Conservation (phyloP, 768 basidiomycete species). For the Leccinum variicolor region DNA sequence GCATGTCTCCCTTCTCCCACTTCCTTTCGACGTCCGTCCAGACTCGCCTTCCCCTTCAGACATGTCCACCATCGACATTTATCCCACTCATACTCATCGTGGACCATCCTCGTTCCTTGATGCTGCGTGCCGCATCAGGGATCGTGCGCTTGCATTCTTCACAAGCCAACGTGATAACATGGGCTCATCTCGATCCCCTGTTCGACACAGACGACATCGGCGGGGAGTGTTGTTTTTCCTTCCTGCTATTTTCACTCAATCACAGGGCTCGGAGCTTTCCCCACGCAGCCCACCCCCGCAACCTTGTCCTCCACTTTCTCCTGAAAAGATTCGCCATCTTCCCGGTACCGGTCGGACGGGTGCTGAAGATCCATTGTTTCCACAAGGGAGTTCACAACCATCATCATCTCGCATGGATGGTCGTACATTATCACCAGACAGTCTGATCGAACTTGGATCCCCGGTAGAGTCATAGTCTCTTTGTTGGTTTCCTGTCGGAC, state of each 20-base stretch:
- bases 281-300: constrained; percentile 32
- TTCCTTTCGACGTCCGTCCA: constrained; percentile 58
- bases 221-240: constrained; percentile 77
- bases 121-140: constrained; percentile 53
- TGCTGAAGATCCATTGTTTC: constrained; percentile 19
- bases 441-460: constrained; percentile 28
- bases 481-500: constrained; percentile 7
- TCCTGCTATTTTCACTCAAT: constrained; percentile 70
- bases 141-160: constrained; percentile 47
- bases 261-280: constrained; percentile 29
- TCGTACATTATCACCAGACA: constrained; percentile 26
- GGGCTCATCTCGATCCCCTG: constrained; percentile 43
- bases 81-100: constrained; percentile 38
- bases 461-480: constrained; percentile 20
- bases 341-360: constrained; percentile 36
- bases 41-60: constrained; percentile 57
- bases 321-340: constrained; percentile 45
- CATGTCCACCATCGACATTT: constrained; percentile 39
- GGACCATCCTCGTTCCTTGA: constrained; percentile 43
- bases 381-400: constrained; percentile 30
- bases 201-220: constrained; percentile 44
- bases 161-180: constrained; percentile 36
- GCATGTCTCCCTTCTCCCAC: constrained; percentile 53
- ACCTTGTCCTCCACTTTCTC: constrained; percentile 25
- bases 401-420: constrained; percentile 25